Percentiles rank a stretch among this genome's conserved stretches.
Conservation (phyloP, 352 stramenopile genomes). For the Globisporangium perplexum region DNA sequence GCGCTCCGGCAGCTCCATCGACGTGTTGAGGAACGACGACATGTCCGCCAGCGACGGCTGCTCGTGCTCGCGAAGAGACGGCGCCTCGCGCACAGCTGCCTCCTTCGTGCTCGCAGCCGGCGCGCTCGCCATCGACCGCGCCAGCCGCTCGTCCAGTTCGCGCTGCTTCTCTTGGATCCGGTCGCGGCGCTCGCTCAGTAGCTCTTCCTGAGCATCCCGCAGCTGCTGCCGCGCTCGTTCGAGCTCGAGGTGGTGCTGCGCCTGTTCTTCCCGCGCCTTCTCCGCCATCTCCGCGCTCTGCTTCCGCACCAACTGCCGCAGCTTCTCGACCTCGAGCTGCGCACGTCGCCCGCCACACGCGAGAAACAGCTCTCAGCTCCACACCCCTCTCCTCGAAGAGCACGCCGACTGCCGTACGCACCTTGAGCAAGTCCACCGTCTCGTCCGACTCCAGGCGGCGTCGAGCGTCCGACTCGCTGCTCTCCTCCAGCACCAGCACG, state of each 20-base stretch:
- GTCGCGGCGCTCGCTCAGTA: slow-evolving; percentile 50
- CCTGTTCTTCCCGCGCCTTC: slow-evolving; percentile 21
- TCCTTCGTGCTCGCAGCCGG: background rate
- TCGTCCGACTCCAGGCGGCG: slow-evolving; percentile 49
- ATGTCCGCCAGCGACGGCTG: slow-evolving; percentile 16
- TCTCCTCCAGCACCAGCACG: slow-evolving; percentile 54
- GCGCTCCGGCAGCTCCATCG: slow-evolving; percentile 40
- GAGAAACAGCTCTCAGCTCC: too few species aligned
- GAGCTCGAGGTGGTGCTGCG: slow-evolving; percentile 29
- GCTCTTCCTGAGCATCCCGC: slow-evolving; percentile 39
- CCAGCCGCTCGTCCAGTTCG: slow-evolving; percentile 36
- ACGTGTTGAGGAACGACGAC: slow-evolving; percentile 53
- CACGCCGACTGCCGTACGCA: background rate
- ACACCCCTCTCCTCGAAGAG: too few species aligned
- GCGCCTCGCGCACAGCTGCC: background rate
- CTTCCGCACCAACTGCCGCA: slow-evolving; percentile 40
- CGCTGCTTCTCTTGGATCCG: slow-evolving; percentile 58
- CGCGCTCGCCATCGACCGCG: slow-evolving; percentile 11
- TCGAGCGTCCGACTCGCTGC: slow-evolving; percentile 45
- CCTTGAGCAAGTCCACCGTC: slow-evolving; percentile 63
- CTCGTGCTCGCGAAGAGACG: background rate
- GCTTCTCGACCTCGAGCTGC: slow-evolving; percentile 54
- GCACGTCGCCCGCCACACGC: background rate
- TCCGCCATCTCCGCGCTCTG: slow-evolving; percentile 44
- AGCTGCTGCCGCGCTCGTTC: slow-evolving; percentile 30